phyloP scores from a whole-genome alignment of 257 asterid species.

The Lithospermum erythrorhizon region DNA sequence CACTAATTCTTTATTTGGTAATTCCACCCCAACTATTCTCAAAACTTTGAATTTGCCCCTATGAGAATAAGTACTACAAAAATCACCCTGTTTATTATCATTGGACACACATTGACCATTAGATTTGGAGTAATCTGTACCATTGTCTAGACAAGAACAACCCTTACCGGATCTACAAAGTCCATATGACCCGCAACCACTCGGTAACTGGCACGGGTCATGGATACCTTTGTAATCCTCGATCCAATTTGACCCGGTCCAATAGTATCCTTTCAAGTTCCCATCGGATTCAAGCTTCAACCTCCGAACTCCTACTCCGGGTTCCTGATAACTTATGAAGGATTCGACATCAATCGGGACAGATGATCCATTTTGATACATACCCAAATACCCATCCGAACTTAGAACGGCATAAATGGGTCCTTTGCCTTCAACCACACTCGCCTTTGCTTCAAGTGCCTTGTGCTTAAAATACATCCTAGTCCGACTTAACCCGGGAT shows the following conservation, averaged over 20 bases:
- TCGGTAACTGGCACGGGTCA: slow-evolving; percentile 64
- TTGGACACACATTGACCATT: slow-evolving; percentile 30
- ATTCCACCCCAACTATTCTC: slow-evolving; percentile 52
- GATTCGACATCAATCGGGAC: slow-evolving; percentile 60
- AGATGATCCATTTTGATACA: slow-evolving; percentile 53
- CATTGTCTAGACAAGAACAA: slow-evolving; percentile 63
- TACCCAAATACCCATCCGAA: slow-evolving; percentile 69
- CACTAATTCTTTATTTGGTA: slow-evolving; percentile 71
- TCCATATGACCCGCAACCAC: slow-evolving; percentile 64
- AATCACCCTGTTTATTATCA: slow-evolving; percentile 23
- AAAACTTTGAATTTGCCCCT: slow-evolving; percentile 23
- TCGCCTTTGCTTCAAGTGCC: slow-evolving; percentile 72
- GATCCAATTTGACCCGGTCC: slow-evolving; percentile 77
- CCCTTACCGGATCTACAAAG: slow-evolving; percentile 51
- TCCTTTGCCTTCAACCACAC: slow-evolving; percentile 32
- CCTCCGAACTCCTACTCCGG: slow-evolving; percentile 47
- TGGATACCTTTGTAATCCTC: slow-evolving; percentile 54
- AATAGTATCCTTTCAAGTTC: slow-evolving; percentile 63
- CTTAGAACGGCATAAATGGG: slow-evolving; percentile 48
- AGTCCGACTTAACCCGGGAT: slow-evolving; percentile 24
- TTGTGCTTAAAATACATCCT: slow-evolving; percentile 52
- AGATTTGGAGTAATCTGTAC: slow-evolving; percentile 19
- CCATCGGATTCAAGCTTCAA: slow-evolving; percentile 68
- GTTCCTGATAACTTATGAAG: slow-evolving; percentile 59
- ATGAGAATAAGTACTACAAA: slow-evolving; percentile 31